Conservation (phyloP, 345 rosid genomes). For the Salix udensis region DNA sequence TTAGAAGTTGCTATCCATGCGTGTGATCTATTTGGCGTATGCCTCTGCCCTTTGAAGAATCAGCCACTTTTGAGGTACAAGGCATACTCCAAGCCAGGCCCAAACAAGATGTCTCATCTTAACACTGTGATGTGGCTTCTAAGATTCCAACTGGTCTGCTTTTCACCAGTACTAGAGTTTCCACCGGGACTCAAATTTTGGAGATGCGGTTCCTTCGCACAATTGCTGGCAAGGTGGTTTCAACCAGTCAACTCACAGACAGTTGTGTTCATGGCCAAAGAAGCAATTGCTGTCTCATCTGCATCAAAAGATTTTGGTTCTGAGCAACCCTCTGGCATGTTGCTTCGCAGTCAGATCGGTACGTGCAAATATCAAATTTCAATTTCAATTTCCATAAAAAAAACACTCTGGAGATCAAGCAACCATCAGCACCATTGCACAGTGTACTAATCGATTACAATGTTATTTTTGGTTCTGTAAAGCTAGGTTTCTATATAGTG, state of each 20-base stretch:
- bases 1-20: background rate
- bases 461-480: slow-evolving; percentile 2
- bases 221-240: background rate
- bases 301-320: background rate
- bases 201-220: background rate
- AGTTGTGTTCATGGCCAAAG: background rate
- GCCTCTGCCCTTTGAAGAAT: slow-evolving; percentile 5
- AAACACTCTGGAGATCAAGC: background rate
- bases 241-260: background rate
- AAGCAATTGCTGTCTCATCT: background rate
- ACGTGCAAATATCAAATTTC: too few relatives aligned
- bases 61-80: background rate
- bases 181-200: too few relatives aligned
- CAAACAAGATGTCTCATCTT: background rate
- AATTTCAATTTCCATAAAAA: background rate
- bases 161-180: background rate
- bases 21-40: background rate
- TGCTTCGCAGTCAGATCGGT: background rate
- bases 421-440: background rate
- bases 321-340: background rate
- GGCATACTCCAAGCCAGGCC: background rate
- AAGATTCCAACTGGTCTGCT: background rate
- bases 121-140: background rate
- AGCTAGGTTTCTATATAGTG: background rate
- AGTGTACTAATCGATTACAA: background rate